Evolutionary conservation across 1,139 yeast genomes (phyloP).

Genomic region (Candida glucosophila): DNA sequence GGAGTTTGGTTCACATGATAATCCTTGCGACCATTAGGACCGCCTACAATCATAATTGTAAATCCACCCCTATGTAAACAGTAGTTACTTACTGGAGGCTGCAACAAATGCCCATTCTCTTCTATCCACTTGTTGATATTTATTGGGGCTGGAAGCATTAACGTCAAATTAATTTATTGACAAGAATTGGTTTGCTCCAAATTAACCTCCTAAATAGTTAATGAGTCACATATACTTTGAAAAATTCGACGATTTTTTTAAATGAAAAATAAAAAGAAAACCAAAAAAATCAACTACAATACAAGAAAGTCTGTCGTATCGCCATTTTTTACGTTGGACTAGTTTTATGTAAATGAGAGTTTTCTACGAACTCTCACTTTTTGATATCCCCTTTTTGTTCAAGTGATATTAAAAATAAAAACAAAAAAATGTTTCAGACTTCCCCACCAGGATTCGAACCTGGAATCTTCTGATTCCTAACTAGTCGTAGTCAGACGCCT

Average conservation of each 20-base stretch:
- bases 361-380: too few relatives aligned
- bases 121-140: constrained; percentile 73
- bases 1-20: constrained; percentile 93
- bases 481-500: constrained; percentile 44
- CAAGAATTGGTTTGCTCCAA: too few relatives aligned
- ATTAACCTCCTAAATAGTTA: too few relatives aligned
- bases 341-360: too few relatives aligned
- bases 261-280: too few relatives aligned
- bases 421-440: constrained; percentile 18
- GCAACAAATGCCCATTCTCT: constrained; percentile 65
- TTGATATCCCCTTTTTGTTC: too few relatives aligned
- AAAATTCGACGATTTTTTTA: too few relatives aligned
- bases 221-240: too few relatives aligned
- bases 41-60: constrained; percentile 92
- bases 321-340: too few relatives aligned
- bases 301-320: too few relatives aligned
- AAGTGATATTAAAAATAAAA: not conserved
- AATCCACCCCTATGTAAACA: constrained; percentile 89
- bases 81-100: constrained; percentile 89
- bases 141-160: constrained; percentile 64
- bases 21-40: constrained; percentile 90
- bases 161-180: too few relatives aligned
- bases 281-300: too few relatives aligned
- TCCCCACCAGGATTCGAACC: constrained; percentile 97
- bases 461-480: constrained; percentile 81